phyloP scores from a whole-genome alignment of 768 basidiomycete genomes.

The Lentinula aciculospora region DNA sequence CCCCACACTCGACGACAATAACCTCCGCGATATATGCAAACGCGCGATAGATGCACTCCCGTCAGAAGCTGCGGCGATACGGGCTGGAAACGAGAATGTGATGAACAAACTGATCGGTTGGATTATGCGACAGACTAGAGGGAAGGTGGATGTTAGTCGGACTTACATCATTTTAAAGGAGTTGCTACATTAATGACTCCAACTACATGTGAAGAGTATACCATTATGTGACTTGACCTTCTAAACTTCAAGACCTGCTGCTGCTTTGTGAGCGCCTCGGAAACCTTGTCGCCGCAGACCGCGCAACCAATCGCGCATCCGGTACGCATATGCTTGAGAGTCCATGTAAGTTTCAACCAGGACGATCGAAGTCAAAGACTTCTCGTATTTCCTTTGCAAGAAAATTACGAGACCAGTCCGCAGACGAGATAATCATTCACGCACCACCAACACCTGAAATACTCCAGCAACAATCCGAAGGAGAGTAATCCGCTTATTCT shows the following conservation, averaged over 20 bases:
- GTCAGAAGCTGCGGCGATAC: constrained; percentile 57
- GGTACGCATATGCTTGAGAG: constrained; percentile 47
- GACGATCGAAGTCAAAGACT: constrained; percentile 41
- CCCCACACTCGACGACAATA: constrained; percentile 21
- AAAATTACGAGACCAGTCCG: not conserved
- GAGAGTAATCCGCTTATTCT: constrained; percentile 46
- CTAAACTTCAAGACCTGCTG: constrained; percentile 42
- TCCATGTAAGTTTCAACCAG: constrained; percentile 63
- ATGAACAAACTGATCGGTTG: constrained; percentile 77
- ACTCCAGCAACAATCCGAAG: constrained; percentile 39
- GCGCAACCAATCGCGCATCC: constrained; percentile 55
- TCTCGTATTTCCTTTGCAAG: constrained; percentile 51
- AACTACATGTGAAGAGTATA: constrained; percentile 4
- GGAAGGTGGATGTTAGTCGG: constrained; percentile 68
- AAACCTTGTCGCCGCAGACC: constrained; percentile 58
- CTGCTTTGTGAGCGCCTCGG: constrained; percentile 62
- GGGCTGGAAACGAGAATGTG: constrained; percentile 68
- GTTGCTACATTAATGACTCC: not conserved
- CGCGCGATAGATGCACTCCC: constrained; percentile 65
- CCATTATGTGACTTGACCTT: not conserved
- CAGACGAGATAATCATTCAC: constrained; percentile 17
- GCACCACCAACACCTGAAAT: constrained; percentile 66
- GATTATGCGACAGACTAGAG: constrained; percentile 80
- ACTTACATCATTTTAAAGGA: constrained; percentile 46
- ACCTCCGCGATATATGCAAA: constrained; percentile 48